Conservation (phyloP, 345 rosid species). For the Bruguiera gymnorhiza region DNA sequence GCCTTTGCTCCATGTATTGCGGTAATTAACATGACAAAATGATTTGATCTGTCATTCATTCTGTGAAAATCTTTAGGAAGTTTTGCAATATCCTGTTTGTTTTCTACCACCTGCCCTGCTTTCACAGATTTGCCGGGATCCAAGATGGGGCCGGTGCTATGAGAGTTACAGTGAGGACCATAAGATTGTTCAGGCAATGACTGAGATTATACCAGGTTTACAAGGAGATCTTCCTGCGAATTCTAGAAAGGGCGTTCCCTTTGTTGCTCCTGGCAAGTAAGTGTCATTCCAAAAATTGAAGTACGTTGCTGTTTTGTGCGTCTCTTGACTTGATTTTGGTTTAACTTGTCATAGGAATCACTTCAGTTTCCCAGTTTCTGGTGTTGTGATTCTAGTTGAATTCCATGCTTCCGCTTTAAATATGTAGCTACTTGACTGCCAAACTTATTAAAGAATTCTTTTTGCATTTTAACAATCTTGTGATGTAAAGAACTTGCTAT, state of each 20-base stretch:
- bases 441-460: too few species aligned
- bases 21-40: slow-evolving; percentile 7
- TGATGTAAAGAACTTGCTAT: too few species aligned
- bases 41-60: background rate
- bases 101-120: background rate
- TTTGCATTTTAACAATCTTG: too few species aligned
- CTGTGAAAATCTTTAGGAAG: background rate
- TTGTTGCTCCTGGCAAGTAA: slow-evolving; percentile 31
- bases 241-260: slow-evolving; percentile 29
- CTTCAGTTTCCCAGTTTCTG: too few species aligned
- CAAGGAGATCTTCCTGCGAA: slow-evolving; percentile 28
- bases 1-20: slow-evolving; percentile 31
- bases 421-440: too few species aligned
- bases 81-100: background rate
- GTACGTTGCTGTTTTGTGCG: background rate
- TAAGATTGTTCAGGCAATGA: slow-evolving; percentile 28
- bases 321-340: background rate
- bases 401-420: too few species aligned
- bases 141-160: slow-evolving; percentile 45
- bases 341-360: too few species aligned
- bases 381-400: too few species aligned
- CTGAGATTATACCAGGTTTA: slow-evolving; percentile 34
- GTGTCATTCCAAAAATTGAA: background rate
- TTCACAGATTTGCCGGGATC: slow-evolving; percentile 42
- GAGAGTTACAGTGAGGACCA: slow-evolving; percentile 45